Evolutionary conservation across 345 rosid species (phyloP).

Genomic region (Raphanus raphanistrum): DNA sequence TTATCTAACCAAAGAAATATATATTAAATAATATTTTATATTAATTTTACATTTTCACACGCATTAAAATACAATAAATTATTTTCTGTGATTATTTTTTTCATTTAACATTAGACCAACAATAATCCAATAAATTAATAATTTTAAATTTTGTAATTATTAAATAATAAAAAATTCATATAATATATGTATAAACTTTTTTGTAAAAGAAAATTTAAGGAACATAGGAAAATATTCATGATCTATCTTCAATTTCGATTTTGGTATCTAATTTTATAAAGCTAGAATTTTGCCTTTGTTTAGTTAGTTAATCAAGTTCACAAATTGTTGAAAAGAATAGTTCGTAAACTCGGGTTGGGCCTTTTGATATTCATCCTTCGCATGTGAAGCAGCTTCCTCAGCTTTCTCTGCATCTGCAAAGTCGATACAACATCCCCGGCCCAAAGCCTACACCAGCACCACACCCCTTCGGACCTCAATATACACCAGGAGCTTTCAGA

Average conservation of each 20-base stretch:
- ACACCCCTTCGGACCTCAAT: slow-evolving; percentile 53
- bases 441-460: slow-evolving; percentile 53
- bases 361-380: slow-evolving; percentile 56
- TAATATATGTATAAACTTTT: too few species aligned
- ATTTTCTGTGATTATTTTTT: neutral
- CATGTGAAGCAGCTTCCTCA: slow-evolving; percentile 60
- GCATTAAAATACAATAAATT: too few species aligned
- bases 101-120: too few species aligned
- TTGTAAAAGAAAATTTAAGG: too few species aligned
- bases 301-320: neutral
- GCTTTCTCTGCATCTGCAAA: slow-evolving; percentile 58
- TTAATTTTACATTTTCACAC: too few species aligned
- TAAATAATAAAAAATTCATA: too few species aligned
- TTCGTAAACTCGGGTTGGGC: slow-evolving; percentile 55
- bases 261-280: too few species aligned
- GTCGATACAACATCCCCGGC: slow-evolving; percentile 80
- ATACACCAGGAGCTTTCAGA: slow-evolving; percentile 68
- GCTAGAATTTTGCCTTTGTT: neutral
- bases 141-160: too few species aligned
- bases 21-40: too few species aligned
- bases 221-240: too few species aligned
- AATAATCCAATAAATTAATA: too few species aligned
- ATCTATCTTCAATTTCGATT: neutral
- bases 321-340: neutral
- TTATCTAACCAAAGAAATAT: too few species aligned